Percentiles rank a stretch among this genome's conserved stretches.
phyloP scores from a whole-genome alignment of 176 grass and related monocot species.

The Rhynchospora breviuscula region DNA sequence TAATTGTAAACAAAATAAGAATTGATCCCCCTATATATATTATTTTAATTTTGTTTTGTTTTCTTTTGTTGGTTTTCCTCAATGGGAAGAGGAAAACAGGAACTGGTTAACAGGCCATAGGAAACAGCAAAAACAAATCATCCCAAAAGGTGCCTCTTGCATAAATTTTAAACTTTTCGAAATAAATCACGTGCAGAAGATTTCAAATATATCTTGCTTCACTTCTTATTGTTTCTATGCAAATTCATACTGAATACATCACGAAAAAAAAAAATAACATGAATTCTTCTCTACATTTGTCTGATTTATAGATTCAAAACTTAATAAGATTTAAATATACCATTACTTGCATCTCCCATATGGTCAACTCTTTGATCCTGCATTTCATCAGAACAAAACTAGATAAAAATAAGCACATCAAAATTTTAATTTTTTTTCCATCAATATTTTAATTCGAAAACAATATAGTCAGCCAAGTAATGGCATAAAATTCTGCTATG shows the following conservation, averaged over 20 bases:
- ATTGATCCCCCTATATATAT: background rate
- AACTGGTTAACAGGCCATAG: background rate
- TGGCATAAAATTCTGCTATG: background rate
- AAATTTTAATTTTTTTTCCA: background rate
- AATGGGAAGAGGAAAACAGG: background rate
- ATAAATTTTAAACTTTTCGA: background rate
- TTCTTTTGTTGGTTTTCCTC: background rate
- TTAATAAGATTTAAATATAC: constrained; percentile 13
- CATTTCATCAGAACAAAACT: constrained; percentile 2
- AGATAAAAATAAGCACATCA: background rate
- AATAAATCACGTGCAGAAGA: background rate
- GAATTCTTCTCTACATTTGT: background rate
- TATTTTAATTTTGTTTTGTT: background rate
- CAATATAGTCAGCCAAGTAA: background rate
- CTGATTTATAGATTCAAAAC: background rate
- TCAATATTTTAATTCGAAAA: background rate
- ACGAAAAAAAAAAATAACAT: background rate
- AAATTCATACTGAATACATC: background rate
- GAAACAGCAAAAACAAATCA: background rate
- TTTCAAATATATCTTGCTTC: background rate
- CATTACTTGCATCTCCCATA: constrained; percentile 8
- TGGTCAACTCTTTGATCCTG: constrained; percentile 25
- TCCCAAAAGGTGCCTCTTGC: background rate
- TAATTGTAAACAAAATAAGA: background rate
- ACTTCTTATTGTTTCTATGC: background rate